Evolutionary conservation across 371 early-diverging fungal genomes (phyloP), one percentile per base, ranked within the genome.

Genomic region (Conidiobolus incongruus): DNA sequence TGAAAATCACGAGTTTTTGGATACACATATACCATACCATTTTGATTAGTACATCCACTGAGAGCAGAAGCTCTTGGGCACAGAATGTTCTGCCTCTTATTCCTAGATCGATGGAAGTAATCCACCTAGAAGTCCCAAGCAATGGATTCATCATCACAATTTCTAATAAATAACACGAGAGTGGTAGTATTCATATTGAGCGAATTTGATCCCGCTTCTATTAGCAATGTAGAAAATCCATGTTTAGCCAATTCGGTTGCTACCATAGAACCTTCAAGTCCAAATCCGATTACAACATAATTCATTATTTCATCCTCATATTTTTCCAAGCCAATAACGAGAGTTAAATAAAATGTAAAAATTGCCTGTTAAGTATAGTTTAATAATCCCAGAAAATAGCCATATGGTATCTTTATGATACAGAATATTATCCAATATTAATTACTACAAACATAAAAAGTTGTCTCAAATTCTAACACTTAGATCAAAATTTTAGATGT

Each of bases 221-320:
- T 45, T 37, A 45, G n/a, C 28, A 45, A 19, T 4, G 38, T 45
- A 2, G 28, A 15, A 13, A 37, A 45, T 11, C 36, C 46, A 15
- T 28, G 4, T 19, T 37, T 45, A 1, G 46, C 46, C n/a, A 45
- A 24, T 19, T 38, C 38, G 1, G 19, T 15, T 7, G 38, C 46
- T 12, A 17, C 35, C 13, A 26, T 38, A 23, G 23, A 35, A 1
- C 46, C 46, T 12, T 16, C 46, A 15, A 23, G 5, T 7, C 38
- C 46, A 12, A 28, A 23, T 11, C 46, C 38, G 1, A 45, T 38
- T 3, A 45, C 38, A 16, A 37, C 21, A 20, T 45, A 45, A 21
- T 45, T 38, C 21, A 20, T 35, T 24, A 19, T 5, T 20, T 16
- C 22, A 2, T 8, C 19, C 2, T 13, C 38, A 20, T 3, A 3